Evolutionary conservation across 192 early-diverging fungal species (phyloP), one percentile per base, ranked within the genome.

Genomic region (Funneliformis geosporum): DNA sequence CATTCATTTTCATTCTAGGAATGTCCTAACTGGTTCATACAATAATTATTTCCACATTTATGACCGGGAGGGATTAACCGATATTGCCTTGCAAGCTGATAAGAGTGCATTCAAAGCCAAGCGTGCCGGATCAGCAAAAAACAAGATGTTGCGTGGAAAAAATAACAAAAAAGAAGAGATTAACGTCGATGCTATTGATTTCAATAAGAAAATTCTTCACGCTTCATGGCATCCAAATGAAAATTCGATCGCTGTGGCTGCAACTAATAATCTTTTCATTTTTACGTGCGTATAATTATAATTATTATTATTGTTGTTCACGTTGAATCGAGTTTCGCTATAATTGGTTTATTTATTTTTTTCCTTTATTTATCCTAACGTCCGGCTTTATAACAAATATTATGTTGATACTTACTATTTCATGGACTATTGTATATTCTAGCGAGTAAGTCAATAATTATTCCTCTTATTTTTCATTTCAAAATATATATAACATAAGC

Each of bases 1-100:
- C 21, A 2, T n/a, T 69, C 40, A 40, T 43, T 33, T 69, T 71
- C 33, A 33, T 28, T 66, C 5, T 82, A 95, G 94, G 72, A 83
- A 90, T 72, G 90, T 95, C 6, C 88, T 98, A 85, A 97, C 97
- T n/a, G 98, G 97, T 38, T 98, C 96, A 23, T 99, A 99, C 88
- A 96, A 94, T 91, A 99, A 99, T 92, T 96, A 94, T 80, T 98
- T 99, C 87, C 96, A 97, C 87, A 95, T 99, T 79, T 98, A 95
- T 82, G 94, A 97, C 76, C 87, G 89, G 21, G 86, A 92, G 60
- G 94, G 89, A 69, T 89, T 94, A 74, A 92, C 88, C 74, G 94
- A 95, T 81, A 90, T 98, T 62, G 88, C 91, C 74, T 88, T 99
- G 62, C 97, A 99, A 86, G 98, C 98, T 21, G 98, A 99, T 85